These are phyloP conservation scores for Saururus chinensis DNA, from an alignment of 164 flowering plant genomes.

Conservation along the genomic window DNA sequence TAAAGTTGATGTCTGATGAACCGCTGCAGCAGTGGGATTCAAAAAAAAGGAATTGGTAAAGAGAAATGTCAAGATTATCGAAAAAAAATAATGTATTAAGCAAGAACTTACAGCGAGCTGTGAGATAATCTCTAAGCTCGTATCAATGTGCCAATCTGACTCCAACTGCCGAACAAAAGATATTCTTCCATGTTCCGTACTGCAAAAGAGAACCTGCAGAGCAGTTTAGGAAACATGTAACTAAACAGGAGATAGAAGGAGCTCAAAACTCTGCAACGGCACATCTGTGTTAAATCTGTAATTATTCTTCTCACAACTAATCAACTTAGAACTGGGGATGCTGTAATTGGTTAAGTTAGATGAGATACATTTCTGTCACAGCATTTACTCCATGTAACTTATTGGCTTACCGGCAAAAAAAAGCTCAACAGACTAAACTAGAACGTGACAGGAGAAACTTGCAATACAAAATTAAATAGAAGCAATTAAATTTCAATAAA, in stretches of 20 bases:
- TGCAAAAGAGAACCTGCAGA: constrained; percentile 20
- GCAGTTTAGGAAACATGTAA: not conserved
- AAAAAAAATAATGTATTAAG: not conserved
- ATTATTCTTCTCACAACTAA: too few relatives aligned
- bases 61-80: not conserved
- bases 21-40: not conserved
- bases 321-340: not conserved
- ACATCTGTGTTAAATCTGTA: too few relatives aligned
- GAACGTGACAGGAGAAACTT: not conserved
- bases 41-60: not conserved
- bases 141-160: constrained; percentile 30
- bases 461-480: too few relatives aligned
- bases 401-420: not conserved
- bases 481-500: not conserved
- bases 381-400: not conserved
- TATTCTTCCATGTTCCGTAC: constrained; percentile 19
- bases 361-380: not conserved
- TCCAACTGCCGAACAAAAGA: constrained; percentile 28
- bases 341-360: not conserved
- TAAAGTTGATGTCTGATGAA: not conserved
- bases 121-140: constrained; percentile 18
- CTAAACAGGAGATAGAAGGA: not conserved
- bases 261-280: not conserved
- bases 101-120: constrained; percentile 15
- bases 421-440: too few relatives aligned